These are phyloP conservation scores for Citrullus amarus DNA, from an alignment of 306 rosid species.

Conservation along the genomic window DNA sequence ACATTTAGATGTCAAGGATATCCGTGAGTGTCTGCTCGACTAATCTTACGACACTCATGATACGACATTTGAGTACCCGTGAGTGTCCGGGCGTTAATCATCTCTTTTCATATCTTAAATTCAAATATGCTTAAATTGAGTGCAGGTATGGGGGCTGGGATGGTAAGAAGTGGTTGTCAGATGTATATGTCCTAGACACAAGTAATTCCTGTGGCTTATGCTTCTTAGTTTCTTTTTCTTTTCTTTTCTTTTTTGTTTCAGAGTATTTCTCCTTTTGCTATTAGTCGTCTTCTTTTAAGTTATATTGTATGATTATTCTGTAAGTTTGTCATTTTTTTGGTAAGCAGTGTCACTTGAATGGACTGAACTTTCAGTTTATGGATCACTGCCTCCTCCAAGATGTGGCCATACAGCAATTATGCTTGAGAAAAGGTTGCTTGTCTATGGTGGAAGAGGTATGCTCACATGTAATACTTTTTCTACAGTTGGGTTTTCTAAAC, in stretches of 20 bases:
- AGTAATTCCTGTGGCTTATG: constrained; percentile 31
- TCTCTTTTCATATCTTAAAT: constrained; percentile 9
- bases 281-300: neutral
- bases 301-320: constrained; percentile 8
- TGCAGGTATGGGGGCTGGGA: constrained; percentile 99
- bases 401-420: constrained; percentile 90
- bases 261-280: neutral
- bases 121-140: constrained; percentile 11
- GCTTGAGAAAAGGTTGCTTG: constrained; percentile 84
- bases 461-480: constrained; percentile 11
- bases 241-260: neutral
- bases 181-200: constrained; percentile 87
- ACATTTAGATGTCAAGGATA: no score
- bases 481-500: constrained; percentile 4
- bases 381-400: constrained; percentile 84
- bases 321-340: constrained; percentile 9
- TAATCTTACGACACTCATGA: no score
- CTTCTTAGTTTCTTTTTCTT: constrained; percentile 3
- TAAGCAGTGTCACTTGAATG: constrained; percentile 77
- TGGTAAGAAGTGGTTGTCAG: constrained; percentile 93
- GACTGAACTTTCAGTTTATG: constrained; percentile 74
- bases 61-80: no score
- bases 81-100: neutral
- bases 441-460: constrained; percentile 92
- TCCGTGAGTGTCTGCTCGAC: no score